Conservation (phyloP, 768 basidiomycete genomes). For the Punctularia strigosozonata region DNA sequence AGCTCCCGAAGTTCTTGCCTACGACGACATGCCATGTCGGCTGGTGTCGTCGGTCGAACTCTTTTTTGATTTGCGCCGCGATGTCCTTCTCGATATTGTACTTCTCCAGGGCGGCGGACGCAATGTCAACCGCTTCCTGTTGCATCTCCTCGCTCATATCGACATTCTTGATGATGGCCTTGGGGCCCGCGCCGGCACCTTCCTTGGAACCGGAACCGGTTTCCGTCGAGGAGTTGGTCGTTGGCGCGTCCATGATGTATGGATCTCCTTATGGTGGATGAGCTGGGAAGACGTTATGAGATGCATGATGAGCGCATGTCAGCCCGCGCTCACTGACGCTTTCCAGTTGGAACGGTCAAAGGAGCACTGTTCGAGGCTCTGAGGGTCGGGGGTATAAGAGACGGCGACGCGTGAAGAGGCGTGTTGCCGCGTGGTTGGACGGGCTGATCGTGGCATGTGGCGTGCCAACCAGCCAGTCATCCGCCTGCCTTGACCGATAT, state of each 20-base stretch:
- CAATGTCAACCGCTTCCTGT: conserved; percentile 85
- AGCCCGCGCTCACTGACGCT: no score
- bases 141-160: conserved; percentile 98
- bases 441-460: no score
- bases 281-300: no score
- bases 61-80: conserved; percentile 96
- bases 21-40: conserved; percentile 99
- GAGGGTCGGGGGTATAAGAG: no score
- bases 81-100: conserved; percentile 97
- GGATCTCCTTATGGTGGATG: no score
- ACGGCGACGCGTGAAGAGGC: no score
- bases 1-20: conserved; percentile 98
- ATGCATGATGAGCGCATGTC: no score
- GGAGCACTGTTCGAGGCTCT: no score
- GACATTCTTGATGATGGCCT: conserved; percentile 92
- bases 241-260: conserved; percentile 27
- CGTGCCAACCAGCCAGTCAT: no score
- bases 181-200: conserved; percentile 33
- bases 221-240: conserved; percentile 47
- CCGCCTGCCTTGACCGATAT: no score
- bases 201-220: conserved; percentile 25
- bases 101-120: conserved; percentile 76
- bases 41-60: conserved; percentile 87
- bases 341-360: no score
- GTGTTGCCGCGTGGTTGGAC: no score